Evolutionary conservation across 1,284 basidiomycete species (phyloP), one percentile per base, ranked within the genome.

Genomic region (Cryptococcus neoformans): DNA sequence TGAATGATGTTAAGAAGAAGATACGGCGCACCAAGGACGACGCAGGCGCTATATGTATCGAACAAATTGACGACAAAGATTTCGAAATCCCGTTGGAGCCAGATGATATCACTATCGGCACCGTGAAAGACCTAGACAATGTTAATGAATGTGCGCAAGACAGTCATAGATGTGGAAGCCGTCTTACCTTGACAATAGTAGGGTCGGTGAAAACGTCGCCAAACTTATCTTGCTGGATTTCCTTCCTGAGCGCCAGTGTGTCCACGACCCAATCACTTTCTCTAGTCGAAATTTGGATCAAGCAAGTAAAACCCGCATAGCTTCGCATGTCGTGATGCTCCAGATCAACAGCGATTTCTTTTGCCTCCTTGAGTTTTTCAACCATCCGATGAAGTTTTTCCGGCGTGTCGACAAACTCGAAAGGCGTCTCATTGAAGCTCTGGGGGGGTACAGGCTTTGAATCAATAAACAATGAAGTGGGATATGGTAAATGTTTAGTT

Each of bases 61-160:
- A 98, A 99, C 8, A 99, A 78, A 60, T 92, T 91, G 59, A 99
- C 93, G 49, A 98, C 82, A 75, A 93, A 98, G 2, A 98, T 73
- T 53, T 90, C 91, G 72, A 98, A 92, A 73, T 99, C 89, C 73
- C 92, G 89, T 74, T 99, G 94, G 12, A 99, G 83, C 95, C 95
- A 99, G 6, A 93, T 80, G 21, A 99, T 87, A 73, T 99, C 95
- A 62, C 88, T 91, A 50, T 94, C 90, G 2, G 95, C 92, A 14
- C 96, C 95, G 74, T 99, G 95, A 61, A 97, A 85, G 3, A 94
- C 87, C 89, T 90, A 16, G 4, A 11, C 21, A 21, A 34, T 12
- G 28, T 12, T 17, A 12, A 6, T 36, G 17, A 21, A 21, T 21
- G 21, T 21, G 21, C 21, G 21, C 21, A 21, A 21, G 21, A 21